Conservation (phyloP, 768 basidiomycete genomes). For the Lactarius psammicola region DNA sequence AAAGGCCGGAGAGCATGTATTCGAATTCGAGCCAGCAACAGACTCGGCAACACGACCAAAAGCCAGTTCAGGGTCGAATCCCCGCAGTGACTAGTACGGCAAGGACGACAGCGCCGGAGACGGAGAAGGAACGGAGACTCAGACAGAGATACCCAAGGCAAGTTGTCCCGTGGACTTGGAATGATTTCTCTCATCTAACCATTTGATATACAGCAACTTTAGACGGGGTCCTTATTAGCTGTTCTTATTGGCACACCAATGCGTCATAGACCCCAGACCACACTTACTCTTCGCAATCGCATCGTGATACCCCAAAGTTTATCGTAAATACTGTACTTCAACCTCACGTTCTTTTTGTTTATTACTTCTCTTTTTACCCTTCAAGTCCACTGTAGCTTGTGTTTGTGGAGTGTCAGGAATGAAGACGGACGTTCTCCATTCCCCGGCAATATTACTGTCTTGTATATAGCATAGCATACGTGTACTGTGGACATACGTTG, state of each 20-base stretch:
- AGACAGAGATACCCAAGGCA: constrained; percentile 15
- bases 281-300: not conserved
- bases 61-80: not conserved
- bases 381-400: not conserved
- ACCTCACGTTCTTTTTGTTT: not conserved
- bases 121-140: not conserved
- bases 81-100: constrained; percentile 24
- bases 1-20: not conserved
- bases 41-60: not conserved
- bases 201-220: constrained; percentile 8
- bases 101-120: constrained; percentile 18
- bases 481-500: not conserved
- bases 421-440: constrained; percentile 12
- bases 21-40: not conserved
- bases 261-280: not conserved
- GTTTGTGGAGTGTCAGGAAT: not conserved
- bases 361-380: not conserved
- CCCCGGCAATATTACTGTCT: not conserved
- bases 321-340: not conserved
- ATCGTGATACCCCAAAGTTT: not conserved
- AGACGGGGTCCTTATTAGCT: constrained; percentile 12
- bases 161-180: not conserved
- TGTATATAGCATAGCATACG: not conserved
- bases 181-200: not conserved
- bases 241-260: not conserved